phyloP scores from a whole-genome alignment of 306 rosid species.

The Begonia loranthoides region DNA sequence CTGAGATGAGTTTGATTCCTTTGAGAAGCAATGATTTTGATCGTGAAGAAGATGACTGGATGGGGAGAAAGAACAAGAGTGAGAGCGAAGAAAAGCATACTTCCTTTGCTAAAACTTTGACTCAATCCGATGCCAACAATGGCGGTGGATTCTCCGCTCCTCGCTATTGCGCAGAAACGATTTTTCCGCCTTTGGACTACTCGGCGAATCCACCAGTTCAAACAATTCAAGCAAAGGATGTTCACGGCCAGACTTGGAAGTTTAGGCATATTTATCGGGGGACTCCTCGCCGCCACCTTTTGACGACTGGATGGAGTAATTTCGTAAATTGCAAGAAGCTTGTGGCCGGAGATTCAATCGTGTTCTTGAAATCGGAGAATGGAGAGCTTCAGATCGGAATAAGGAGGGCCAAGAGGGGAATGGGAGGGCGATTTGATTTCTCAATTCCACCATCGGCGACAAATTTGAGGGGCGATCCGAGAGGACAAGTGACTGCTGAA shows the following conservation, averaged over 20 bases:
- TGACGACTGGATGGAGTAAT: constrained; percentile 98
- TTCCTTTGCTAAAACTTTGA: constrained; percentile 88
- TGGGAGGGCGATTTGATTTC: constrained; percentile 61
- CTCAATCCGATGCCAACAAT: constrained; percentile 94
- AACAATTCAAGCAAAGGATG: constrained; percentile 70
- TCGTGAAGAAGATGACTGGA: constrained; percentile 40
- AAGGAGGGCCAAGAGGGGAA: constrained; percentile 87
- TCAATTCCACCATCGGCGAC: constrained; percentile 6
- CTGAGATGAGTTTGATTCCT: constrained; percentile 49
- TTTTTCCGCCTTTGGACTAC: constrained; percentile 75
- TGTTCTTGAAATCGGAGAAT: constrained; percentile 63
- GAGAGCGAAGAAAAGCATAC: constrained; percentile 44
- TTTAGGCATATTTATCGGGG: constrained; percentile 97
- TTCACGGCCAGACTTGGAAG: constrained; percentile 83
- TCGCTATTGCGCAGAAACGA: constrained; percentile 91
- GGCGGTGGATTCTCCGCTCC: constrained; percentile 99
- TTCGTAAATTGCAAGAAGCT: constrained; percentile 91
- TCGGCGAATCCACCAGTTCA: constrained; percentile 86
- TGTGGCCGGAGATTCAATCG: constrained; percentile 92
- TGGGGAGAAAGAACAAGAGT: constrained; percentile 21
- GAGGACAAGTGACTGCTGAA: constrained; percentile 34
- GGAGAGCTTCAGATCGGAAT: constrained; percentile 95
- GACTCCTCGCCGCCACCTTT: constrained; percentile 88
- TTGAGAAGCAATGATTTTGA: constrained; percentile 13
- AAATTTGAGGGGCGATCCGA: constrained; percentile 20